Percentiles rank a stretch among this genome's conserved stretches.
Conservation (phyloP, 805 yeast species). For the Candida awuae region DNA sequence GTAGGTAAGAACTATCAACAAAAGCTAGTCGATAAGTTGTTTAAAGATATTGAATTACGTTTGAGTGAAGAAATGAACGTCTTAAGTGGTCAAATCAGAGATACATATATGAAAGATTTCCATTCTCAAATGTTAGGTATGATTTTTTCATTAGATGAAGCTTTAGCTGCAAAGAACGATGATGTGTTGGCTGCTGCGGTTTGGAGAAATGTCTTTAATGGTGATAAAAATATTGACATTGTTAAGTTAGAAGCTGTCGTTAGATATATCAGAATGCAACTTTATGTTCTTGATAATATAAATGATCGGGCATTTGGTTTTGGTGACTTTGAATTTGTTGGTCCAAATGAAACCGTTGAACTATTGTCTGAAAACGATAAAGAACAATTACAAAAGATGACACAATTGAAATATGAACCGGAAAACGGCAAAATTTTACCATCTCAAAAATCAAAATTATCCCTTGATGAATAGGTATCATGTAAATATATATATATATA, state of each 20-base stretch:
- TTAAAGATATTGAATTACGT: slow-evolving; percentile 82
- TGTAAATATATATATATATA: neutral
- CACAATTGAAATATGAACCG: slow-evolving; percentile 45
- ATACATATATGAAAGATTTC: slow-evolving; percentile 81
- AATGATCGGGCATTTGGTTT: slow-evolving; percentile 89
- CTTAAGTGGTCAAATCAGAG: slow-evolving; percentile 70
- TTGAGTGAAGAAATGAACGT: slow-evolving; percentile 83
- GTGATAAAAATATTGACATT: slow-evolving; percentile 71
- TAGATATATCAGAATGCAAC: slow-evolving; percentile 83
- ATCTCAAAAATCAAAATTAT: slow-evolving; percentile 46
- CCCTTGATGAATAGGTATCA: slow-evolving; percentile 39
- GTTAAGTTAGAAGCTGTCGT: slow-evolving; percentile 81
- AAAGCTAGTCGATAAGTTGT: slow-evolving; percentile 79
- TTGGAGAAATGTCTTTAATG: slow-evolving; percentile 89
- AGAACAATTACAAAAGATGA: slow-evolving; percentile 40
- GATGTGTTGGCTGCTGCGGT: slow-evolving; percentile 68
- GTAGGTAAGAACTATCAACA: slow-evolving; percentile 88
- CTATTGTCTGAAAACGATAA: slow-evolving; percentile 64
- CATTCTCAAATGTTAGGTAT: slow-evolving; percentile 85
- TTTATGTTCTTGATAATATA: slow-evolving; percentile 78
- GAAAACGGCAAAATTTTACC: slow-evolving; percentile 45
- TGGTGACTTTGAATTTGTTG: slow-evolving; percentile 78
- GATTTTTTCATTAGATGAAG: slow-evolving; percentile 89
- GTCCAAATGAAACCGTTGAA: slow-evolving; percentile 71
- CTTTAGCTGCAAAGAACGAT: slow-evolving; percentile 64